Evolutionary conservation across 768 basidiomycete genomes (phyloP).

Genomic region (Russula lepida): DNA sequence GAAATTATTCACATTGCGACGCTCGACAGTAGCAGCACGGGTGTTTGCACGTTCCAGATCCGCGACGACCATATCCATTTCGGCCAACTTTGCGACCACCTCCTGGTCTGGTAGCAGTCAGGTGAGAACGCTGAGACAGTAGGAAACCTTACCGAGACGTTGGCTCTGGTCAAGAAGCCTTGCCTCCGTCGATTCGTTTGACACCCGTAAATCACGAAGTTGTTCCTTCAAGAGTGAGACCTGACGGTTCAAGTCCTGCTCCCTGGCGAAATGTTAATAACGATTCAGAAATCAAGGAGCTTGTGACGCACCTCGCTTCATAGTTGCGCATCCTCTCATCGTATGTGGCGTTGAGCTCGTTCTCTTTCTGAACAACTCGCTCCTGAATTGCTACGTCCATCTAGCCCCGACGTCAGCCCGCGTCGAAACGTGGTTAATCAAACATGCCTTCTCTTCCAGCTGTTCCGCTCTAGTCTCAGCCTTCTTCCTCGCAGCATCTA

Average conservation of each 20-base stretch:
- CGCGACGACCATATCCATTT: constrained; percentile 90
- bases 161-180: constrained; percentile 86
- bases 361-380: constrained; percentile 86
- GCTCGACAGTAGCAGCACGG: constrained; percentile 84
- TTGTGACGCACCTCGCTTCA: constrained; percentile 69
- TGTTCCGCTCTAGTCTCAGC: constrained; percentile 64
- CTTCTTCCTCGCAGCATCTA: constrained; percentile 71
- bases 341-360: constrained; percentile 92
- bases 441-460: constrained; percentile 70
- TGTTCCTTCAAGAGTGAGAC: constrained; percentile 82
- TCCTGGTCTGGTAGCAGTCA: constrained; percentile 63
- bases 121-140: neutral
- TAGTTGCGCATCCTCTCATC: constrained; percentile 95
- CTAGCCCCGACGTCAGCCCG: constrained; percentile 32
- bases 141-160: constrained; percentile 57
- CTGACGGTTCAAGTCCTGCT: constrained; percentile 90
- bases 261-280: constrained; percentile 40
- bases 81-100: constrained; percentile 79
- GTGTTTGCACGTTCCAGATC: constrained; percentile 95
- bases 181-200: constrained; percentile 89
- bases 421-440: neutral
- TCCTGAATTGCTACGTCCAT: constrained; percentile 94
- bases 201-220: constrained; percentile 80
- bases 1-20: constrained; percentile 63
- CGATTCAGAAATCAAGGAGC: neutral